Evolutionary conservation across 2,329 filamentous ascomycete species (phyloP).

Genomic region (Aspergillus awamori): DNA sequence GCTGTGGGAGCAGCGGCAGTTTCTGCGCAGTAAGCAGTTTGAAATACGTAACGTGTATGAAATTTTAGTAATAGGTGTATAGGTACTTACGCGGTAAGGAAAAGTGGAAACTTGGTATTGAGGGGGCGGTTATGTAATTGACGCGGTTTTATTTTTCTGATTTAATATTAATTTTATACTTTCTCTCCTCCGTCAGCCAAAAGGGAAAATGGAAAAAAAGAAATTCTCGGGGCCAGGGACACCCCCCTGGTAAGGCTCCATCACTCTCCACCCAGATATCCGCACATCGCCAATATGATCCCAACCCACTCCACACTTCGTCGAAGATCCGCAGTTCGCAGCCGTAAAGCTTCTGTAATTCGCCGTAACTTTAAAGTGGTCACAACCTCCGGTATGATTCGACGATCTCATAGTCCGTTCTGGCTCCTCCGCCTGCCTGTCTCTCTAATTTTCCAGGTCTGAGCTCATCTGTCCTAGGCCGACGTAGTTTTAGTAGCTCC

Average conservation of each 20-base stretch:
- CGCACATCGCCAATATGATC: constrained; percentile 30
- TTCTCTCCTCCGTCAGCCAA: constrained; percentile 2
- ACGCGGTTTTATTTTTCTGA: constrained; percentile 4
- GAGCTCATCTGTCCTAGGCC: constrained; percentile 25
- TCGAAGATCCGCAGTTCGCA: constrained; percentile 36
- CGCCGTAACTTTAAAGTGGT: constrained; percentile 33
- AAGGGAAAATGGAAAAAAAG: not conserved
- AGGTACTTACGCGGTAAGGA: not conserved
- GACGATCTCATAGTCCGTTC: constrained; percentile 24
- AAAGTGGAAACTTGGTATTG: constrained; percentile 2
- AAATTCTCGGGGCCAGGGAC: constrained; percentile 22
- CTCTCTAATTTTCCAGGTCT: constrained; percentile 23
- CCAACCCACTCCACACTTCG: constrained; percentile 31
- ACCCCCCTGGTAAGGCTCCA: constrained; percentile 29
- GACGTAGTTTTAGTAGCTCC: constrained; percentile 20
- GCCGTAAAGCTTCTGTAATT: constrained; percentile 35
- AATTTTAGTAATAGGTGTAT: not conserved
- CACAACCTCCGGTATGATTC: constrained; percentile 22
- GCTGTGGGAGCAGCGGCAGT: not conserved
- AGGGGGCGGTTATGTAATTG: not conserved
- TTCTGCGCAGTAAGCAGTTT: not conserved
- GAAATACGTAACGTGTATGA: not conserved
- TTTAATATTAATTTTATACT: constrained; percentile 5
- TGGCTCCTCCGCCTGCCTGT: constrained; percentile 19
- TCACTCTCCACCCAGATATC: constrained; percentile 28